Evolutionary conservation across 2,329 filamentous ascomycete genomes (phyloP).

Genomic region (Pseudogymnoascus sp.): DNA sequence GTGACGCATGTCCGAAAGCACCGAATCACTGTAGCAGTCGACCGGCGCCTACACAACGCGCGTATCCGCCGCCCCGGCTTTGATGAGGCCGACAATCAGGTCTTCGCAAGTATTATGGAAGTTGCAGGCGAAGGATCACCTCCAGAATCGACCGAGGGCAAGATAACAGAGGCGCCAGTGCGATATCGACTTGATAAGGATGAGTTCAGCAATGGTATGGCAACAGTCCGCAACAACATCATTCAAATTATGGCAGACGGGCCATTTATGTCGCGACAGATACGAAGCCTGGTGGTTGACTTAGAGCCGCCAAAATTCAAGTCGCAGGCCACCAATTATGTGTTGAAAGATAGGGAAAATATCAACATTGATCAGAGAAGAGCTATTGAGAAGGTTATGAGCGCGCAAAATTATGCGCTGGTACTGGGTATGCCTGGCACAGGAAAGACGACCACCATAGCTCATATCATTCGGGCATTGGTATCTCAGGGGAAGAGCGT

Average conservation of each 20-base stretch:
- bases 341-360: constrained; percentile 50
- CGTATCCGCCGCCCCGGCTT: constrained; percentile 70
- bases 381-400: constrained; percentile 93
- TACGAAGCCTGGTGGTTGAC: constrained; percentile 75
- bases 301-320: constrained; percentile 67
- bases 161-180: constrained; percentile 46
- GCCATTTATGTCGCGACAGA: constrained; percentile 59
- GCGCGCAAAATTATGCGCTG: constrained; percentile 88
- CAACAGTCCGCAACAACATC: constrained; percentile 85
- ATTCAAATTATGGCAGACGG: constrained; percentile 83
- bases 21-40: constrained; percentile 79
- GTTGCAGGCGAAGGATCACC: constrained; percentile 51
- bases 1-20: constrained; percentile 68
- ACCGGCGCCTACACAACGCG: constrained; percentile 80
- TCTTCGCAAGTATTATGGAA: constrained; percentile 88
- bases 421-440: constrained; percentile 98
- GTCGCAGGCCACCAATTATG: constrained; percentile 52
- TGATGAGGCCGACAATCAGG: constrained; percentile 67
- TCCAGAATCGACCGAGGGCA: constrained; percentile 43
- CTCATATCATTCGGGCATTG: constrained; percentile 88
- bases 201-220: constrained; percentile 97
- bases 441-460: constrained; percentile 96
- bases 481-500: constrained; percentile 87
- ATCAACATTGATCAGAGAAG: constrained; percentile 82
- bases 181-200: constrained; percentile 91